Percentiles rank a stretch among this genome's conserved stretches.
Conservation (phyloP, 805 yeast species). For the Candida nanaspora region DNA sequence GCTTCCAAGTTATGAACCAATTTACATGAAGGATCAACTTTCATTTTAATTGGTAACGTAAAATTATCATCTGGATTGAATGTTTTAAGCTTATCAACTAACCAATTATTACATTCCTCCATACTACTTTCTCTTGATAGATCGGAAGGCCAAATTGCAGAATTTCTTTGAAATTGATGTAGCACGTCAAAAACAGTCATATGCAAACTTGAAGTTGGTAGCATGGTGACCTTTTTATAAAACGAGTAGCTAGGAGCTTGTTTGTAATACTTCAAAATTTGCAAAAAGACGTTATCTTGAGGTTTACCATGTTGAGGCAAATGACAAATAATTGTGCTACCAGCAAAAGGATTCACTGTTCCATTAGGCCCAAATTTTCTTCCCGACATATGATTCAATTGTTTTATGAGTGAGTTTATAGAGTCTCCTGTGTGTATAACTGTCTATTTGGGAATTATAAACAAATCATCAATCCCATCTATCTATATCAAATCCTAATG, state of each 20-base stretch:
- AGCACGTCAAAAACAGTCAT: constrained; percentile 12
- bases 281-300: constrained; percentile 6
- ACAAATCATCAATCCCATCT: too few relatives aligned
- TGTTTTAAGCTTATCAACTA: constrained; percentile 2
- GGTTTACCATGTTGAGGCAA: constrained; percentile 11
- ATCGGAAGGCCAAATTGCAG: constrained; percentile 10
- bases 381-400: too few relatives aligned
- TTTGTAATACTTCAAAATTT: constrained; percentile 10
- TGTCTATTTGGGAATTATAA: too few relatives aligned
- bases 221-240: constrained; percentile 11
- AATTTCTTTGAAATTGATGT: constrained; percentile 10
- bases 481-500: too few relatives aligned
- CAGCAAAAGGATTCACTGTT: constrained; percentile 9
- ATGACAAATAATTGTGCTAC: constrained; percentile 13
- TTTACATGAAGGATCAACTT: constrained; percentile 7
- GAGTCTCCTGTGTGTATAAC: too few relatives aligned
- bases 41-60: constrained; percentile 9
- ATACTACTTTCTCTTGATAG: constrained; percentile 9
- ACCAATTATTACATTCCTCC: constrained; percentile 11
- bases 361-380: constrained; percentile 11
- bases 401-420: too few relatives aligned
- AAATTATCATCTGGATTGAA: constrained; percentile 2
- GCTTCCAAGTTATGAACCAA: constrained; percentile 9
- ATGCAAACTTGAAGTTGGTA: constrained; percentile 12
- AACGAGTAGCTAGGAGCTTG: constrained; percentile 7